Base-by-base conservation (phyloP, 306 rosid species). In the Hylodesmum podocarpum region DNA sequence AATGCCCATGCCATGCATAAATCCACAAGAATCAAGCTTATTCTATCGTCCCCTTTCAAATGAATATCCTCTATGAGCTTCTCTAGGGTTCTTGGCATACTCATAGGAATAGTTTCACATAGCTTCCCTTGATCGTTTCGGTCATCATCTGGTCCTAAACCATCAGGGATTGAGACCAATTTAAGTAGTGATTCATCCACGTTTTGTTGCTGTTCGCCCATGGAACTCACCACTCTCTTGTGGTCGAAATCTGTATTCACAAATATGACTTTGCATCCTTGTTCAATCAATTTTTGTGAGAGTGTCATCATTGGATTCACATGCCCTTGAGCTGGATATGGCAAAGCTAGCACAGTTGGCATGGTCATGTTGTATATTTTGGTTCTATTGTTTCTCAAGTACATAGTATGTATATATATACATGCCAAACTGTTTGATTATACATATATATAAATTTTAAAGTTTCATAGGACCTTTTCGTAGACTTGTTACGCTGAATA, bases 231-330 rank as follows among this genome's bases (percentile, higher is more conserved):
- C 11, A 87, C 34, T 16, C 29, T 24, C 33, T 66, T 76, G 49
- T 87, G 86, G 62, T 51, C 46, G 80, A 21, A 43, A 0, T 84
- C 83, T 16, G 83, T 79, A 77, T 84, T 81, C 44, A 87, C 81
- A 54, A 84, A 81, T 11, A 78, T 76, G 61, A 84, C 74, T 40
- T 73, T 79, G 79, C 64, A 67, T 11, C 90, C 88, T 22, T 55
- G 36, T 19, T 68, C 63, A 1, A 54, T 75, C 25, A 84, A 29
- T 27, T 83, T 54, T 1, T 77, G 78, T 14, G 86, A 84, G 4
- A 87, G 46, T 13, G 4, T 54, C 85, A 78, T 57, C 34, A 78
- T 2, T 40, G 82, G 76, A 21, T 19, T 78, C 0, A 78, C 62
- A 57, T 78, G 82, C 2, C 82, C 76, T 78, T 78, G 82, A 8